A percentile compares a stretch with the other conserved stretches of the same genome.
phyloP scores from a whole-genome alignment of 345 rosid species.

The Lagerstroemia speciosa region DNA sequence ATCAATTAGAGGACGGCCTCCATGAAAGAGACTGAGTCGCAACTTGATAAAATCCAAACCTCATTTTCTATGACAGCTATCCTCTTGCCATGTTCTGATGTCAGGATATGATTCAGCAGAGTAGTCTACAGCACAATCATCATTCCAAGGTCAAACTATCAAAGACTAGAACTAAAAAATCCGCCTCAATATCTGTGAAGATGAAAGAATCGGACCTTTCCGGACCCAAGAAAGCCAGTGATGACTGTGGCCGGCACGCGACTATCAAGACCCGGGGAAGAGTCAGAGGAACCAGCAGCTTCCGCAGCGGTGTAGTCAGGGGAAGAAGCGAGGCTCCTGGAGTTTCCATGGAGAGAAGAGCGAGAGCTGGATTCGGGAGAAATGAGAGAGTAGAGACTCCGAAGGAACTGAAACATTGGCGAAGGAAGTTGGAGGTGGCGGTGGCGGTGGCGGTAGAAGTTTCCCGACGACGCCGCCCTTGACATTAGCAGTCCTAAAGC shows the following conservation, averaged over 20 bases:
- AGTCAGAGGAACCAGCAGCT: conserved; percentile 11
- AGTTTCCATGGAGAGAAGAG: conserved; percentile 7
- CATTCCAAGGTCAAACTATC: not conserved
- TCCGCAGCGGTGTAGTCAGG: conserved; percentile 11
- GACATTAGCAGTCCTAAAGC: conserved; percentile 3
- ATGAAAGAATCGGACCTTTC: conserved; percentile 34
- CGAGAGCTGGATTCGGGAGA: conserved; percentile 4
- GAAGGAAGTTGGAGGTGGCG: conserved; percentile 1
- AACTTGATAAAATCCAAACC: conserved; percentile 17
- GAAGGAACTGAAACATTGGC: conserved; percentile 4
- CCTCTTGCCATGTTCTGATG: conserved; percentile 61
- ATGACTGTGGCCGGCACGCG: conserved; percentile 63
- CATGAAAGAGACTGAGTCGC: not conserved
- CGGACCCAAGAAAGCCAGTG: conserved; percentile 77
- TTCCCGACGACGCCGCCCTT: not conserved
- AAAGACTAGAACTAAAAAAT: no score
- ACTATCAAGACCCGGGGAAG: conserved; percentile 13
- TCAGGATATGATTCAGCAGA: conserved; percentile 64
- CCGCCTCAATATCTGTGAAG: not conserved
- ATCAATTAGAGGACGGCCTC: not conserved
- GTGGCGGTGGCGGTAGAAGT: not conserved
- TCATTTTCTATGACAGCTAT: conserved; percentile 81
- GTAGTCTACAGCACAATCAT: conserved; percentile 41
- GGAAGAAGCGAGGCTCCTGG: conserved; percentile 19
- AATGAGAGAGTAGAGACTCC: conserved; percentile 11